Evolutionary conservation across 768 basidiomycete species (phyloP).

Genomic region (Rhodotorula diobovata): DNA sequence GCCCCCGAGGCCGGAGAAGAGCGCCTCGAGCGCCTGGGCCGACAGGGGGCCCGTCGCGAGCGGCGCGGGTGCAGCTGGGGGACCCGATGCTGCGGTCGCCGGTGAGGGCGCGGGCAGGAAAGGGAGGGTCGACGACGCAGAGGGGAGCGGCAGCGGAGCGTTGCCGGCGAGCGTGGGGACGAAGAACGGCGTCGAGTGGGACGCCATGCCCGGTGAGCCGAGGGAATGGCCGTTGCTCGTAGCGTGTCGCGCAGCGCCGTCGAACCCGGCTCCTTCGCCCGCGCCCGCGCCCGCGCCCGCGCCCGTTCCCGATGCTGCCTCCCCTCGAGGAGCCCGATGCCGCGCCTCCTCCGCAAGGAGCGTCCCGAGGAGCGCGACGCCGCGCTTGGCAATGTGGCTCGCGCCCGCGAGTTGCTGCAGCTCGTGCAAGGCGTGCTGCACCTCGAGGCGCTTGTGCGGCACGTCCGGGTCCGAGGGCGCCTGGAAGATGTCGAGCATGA

Average conservation of each 20-base stretch:
- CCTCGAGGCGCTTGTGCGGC: constrained; percentile 28
- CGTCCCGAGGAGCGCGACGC: constrained; percentile 28
- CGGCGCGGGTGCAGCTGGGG: neutral
- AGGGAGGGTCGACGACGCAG: neutral
- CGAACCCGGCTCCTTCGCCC: neutral
- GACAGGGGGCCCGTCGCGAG: neutral
- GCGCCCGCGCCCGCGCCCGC: neutral
- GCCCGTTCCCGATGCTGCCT: constrained; percentile 17
- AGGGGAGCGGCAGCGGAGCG: neutral
- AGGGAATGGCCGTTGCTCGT: neutral
- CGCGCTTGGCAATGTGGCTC: constrained; percentile 30
- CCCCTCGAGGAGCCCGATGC: constrained; percentile 30
- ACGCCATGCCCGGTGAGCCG: constrained; percentile 1
- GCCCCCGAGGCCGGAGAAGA: neutral
- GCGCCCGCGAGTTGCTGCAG: constrained; percentile 1
- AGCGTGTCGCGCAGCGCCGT: constrained; percentile 15
- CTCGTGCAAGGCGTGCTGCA: constrained; percentile 27
- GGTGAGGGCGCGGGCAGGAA: neutral
- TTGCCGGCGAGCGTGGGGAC: neutral
- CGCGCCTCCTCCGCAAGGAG: constrained; percentile 37
- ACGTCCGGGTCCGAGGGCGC: constrained; percentile 26
- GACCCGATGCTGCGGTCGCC: no score
- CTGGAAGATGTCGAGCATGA: constrained; percentile 39
- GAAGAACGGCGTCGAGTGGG: constrained; percentile 17
- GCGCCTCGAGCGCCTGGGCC: constrained; percentile 1